Evolutionary conservation across 768 basidiomycete species (phyloP), one percentile per base, ranked within the genome.

Genomic region (Cystofilobasidium capitatum): DNA sequence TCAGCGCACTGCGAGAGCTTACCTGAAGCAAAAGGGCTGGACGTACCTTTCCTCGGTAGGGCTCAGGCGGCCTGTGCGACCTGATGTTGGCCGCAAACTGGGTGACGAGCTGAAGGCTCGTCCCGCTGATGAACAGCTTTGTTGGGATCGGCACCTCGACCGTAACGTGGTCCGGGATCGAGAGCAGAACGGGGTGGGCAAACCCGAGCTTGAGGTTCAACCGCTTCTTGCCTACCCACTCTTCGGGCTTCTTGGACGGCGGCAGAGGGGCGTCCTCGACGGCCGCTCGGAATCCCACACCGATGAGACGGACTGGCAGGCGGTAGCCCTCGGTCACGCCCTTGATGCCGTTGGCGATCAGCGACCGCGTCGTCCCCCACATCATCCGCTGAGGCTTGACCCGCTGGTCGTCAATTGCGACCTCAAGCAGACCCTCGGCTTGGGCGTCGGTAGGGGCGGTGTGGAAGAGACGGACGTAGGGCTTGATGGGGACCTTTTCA

Each of bases 11-110:
- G 33, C 54, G 64, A 51, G 42, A 62, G 42, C 33, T 62, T 47
- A 45, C n/a, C 40, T 44, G 62, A 51, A 3, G 29, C 14, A 9
- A 36, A 26, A 47, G 24, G 20, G 14, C 5, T 20, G 20, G 35
- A 78, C 88, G 61, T 74, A 94, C 92, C 83, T 97, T 97, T 75
- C 92, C 94, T 79, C 97, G 91, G 79, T 97, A 99, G 20, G 92
- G 93, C 75, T 99, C 94, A 26, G 94, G 94, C 72, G 86, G 87
- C 72, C 94, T 83, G 79, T 86, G 87, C 68, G 82, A 82, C 70
- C 92, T 81, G 31, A 98, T 86, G 71, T 85, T 83, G 7, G 93
- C 91, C 0, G 91, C 88, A 75, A 94, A 94, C 71, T 89, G 80
- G 1, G 91, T 91, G 66, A 99, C 76, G 58, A 81, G 78, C 73